Evolutionary conservation across 306 rosid species (phyloP).

Genomic region (Oxytropis ochrocephala): DNA sequence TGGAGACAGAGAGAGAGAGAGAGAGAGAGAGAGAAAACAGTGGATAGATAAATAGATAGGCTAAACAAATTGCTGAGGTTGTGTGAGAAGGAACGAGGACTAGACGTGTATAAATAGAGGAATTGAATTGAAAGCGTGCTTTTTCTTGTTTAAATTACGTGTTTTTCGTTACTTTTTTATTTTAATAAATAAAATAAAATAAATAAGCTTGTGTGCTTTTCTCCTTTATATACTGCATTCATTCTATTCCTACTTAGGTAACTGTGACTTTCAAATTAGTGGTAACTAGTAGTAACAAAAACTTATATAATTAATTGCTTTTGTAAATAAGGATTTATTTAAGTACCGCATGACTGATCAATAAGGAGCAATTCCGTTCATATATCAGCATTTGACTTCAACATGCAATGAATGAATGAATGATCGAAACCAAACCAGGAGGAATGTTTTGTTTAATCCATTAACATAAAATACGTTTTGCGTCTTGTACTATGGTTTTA

Average conservation of each 20-base stretch:
- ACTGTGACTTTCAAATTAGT: neutral
- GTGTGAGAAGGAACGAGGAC: constrained; percentile 9
- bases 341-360: neutral
- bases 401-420: neutral
- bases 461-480: neutral
- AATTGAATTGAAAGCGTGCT: neutral
- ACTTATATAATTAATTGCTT: neutral
- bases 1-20: neutral
- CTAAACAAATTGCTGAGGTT: neutral
- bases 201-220: neutral
- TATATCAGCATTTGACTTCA: neutral
- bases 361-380: neutral
- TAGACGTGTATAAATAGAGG: constrained; percentile 29
- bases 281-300: neutral
- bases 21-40: neutral
- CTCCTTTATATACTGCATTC: neutral
- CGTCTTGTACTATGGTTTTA: constrained; percentile 12
- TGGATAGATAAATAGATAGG: neutral
- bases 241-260: neutral
- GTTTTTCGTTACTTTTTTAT: neutral
- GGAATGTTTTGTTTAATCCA: constrained; percentile 15
- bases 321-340: neutral
- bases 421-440: too few species aligned
- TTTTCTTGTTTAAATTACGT: neutral
- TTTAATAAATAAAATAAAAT: neutral